Evolutionary conservation across 768 basidiomycete species (phyloP).

Genomic region (Tulasnella sp.): DNA sequence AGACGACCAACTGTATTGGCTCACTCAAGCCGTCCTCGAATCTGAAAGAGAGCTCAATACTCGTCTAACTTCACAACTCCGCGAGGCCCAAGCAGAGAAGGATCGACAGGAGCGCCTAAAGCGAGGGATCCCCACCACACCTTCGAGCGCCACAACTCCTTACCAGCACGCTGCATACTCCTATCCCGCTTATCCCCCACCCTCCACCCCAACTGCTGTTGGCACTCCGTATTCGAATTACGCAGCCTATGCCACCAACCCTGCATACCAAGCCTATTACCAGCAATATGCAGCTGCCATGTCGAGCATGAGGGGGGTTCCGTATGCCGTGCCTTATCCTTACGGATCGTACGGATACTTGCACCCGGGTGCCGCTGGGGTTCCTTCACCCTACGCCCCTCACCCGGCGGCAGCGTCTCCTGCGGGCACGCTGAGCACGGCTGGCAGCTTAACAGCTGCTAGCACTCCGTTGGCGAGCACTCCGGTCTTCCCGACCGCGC

Average conservation of each 20-base stretch:
- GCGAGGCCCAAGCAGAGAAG: conserved; percentile 58
- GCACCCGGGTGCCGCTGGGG: conserved; percentile 7
- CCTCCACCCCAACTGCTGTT: background rate
- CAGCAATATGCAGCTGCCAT: conserved; percentile 26
- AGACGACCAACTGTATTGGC: conserved; percentile 59
- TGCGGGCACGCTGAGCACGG: conserved; percentile 22
- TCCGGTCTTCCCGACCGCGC: conserved; percentile 12
- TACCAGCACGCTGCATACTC: conserved; percentile 4
- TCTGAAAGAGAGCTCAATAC: conserved; percentile 61
- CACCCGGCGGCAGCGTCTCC: background rate
- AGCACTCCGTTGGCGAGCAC: conserved; percentile 26
- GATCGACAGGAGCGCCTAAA: conserved; percentile 70
- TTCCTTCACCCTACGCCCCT: background rate
- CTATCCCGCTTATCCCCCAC: conserved; percentile 17
- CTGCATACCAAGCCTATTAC: conserved; percentile 27
- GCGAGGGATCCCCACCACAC: conserved; percentile 40
- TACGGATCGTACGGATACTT: conserved; percentile 15
- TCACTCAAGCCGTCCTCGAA: conserved; percentile 64
- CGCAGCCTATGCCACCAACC: conserved; percentile 14
- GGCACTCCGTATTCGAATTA: conserved; percentile 9
- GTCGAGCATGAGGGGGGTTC: conserved; percentile 10
- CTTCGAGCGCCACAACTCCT: conserved; percentile 8
- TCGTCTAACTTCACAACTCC: conserved; percentile 55
- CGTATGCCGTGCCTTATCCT: conserved; percentile 16
- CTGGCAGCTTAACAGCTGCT: conserved; percentile 36